phyloP scores from a whole-genome alignment of 805 yeast species.

The Yamadazyma laniorum region DNA sequence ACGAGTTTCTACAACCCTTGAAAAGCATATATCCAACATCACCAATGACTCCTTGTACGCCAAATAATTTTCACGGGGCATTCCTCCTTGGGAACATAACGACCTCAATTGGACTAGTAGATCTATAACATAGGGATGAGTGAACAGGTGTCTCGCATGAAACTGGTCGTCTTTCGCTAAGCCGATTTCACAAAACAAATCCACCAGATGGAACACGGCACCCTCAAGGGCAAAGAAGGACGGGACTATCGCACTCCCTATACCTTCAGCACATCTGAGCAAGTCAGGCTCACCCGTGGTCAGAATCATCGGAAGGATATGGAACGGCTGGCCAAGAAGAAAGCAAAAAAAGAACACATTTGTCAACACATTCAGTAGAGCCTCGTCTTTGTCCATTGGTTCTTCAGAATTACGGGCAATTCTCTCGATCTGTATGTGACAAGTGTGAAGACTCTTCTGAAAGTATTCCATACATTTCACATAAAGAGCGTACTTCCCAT shows the following conservation, averaged over 20 bases:
- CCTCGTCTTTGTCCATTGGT: conserved; percentile 9
- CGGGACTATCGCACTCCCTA: conserved; percentile 11
- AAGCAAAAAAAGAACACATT: conserved; percentile 24
- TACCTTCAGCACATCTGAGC: conserved; percentile 19
- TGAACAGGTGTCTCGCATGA: no score
- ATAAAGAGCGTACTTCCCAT: conserved; percentile 11
- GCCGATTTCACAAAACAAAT: conserved; percentile 1
- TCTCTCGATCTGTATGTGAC: conserved; percentile 11
- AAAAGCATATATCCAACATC: conserved; percentile 11
- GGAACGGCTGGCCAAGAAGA: conserved; percentile 27
- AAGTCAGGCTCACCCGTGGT: conserved; percentile 20
- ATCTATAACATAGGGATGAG: no score
- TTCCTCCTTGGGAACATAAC: neutral
- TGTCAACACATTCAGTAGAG: conserved; percentile 19
- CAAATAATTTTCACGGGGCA: conserved; percentile 7
- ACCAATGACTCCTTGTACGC: no score
- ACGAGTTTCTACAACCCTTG: conserved; percentile 3
- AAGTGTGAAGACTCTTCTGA: conserved; percentile 15
- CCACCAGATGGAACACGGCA: conserved; percentile 1
- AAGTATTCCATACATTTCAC: conserved; percentile 24
- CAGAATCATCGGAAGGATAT: conserved; percentile 24
- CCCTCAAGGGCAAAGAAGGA: conserved; percentile 10
- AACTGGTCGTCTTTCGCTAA: neutral
- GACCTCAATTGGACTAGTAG: neutral
- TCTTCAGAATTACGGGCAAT: neutral